Conservation (phyloP, 805 yeast genomes). For the Millerozyma miso region DNA sequence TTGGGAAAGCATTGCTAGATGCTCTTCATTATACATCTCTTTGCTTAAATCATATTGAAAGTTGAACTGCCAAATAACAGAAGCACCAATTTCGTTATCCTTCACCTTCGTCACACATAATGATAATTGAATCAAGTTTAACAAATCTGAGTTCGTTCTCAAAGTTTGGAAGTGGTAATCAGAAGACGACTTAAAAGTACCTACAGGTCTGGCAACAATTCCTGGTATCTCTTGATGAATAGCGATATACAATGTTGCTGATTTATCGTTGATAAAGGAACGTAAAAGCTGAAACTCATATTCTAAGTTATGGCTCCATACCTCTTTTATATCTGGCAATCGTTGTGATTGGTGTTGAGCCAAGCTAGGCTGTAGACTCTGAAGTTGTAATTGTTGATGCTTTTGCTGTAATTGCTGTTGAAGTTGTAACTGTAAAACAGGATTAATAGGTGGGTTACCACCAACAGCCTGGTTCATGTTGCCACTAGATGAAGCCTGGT, state of each 20-base stretch:
- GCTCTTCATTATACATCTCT: slow-evolving; percentile 87
- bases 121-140: slow-evolving; percentile 75
- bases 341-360: slow-evolving; percentile 16
- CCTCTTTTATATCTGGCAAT: slow-evolving; percentile 61
- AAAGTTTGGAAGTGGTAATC: slow-evolving; percentile 96
- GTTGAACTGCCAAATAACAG: slow-evolving; percentile 96
- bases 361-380: slow-evolving; percentile 5
- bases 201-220: slow-evolving; percentile 92
- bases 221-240: slow-evolving; percentile 95
- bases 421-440: slow-evolving; percentile 14
- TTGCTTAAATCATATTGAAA: slow-evolving; percentile 71
- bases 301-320: slow-evolving; percentile 68
- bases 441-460: slow-evolving; percentile 6
- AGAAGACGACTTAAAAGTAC: slow-evolving; percentile 79
- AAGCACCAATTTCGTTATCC: slow-evolving; percentile 51
- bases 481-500: slow-evolving; percentile 11
- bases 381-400: slow-evolving; percentile 14
- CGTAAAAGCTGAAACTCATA: slow-evolving; percentile 62
- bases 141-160: slow-evolving; percentile 83
- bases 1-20: slow-evolving; percentile 71
- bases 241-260: slow-evolving; percentile 47
- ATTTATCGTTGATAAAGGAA: slow-evolving; percentile 50
- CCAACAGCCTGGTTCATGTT: slow-evolving; percentile 8
- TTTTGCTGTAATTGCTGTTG: slow-evolving; percentile 22
- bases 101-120: slow-evolving; percentile 37